These are phyloP conservation scores for Tylopilus orsonianus DNA, from an alignment of 1,284 basidiomycete genomes.

Conservation along the genomic window DNA sequence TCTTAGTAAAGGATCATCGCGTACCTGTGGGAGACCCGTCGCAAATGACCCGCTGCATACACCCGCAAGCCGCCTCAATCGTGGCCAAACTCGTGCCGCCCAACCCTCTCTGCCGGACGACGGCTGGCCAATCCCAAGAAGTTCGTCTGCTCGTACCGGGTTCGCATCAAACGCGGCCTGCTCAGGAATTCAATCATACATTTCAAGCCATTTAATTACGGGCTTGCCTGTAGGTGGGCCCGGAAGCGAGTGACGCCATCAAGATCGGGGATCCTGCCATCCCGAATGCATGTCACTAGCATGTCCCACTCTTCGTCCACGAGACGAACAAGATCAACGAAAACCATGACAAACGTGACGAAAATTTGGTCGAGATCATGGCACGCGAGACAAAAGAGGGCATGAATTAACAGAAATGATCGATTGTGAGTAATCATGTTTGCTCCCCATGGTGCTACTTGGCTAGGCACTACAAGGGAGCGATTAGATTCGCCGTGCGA, in stretches of 20 bases:
- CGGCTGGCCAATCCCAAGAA: constrained; percentile 15
- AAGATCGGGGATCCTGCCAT: constrained; percentile 8
- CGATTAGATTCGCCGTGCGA: background rate
- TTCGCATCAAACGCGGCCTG: constrained; percentile 6
- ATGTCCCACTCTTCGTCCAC: constrained; percentile 6
- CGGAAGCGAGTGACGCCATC: constrained; percentile 4
- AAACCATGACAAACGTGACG: constrained; percentile 11
- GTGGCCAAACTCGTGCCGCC: constrained; percentile 15
- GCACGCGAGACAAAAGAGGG: constrained; percentile 15
- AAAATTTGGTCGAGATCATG: constrained; percentile 11
- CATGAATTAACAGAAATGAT: constrained; percentile 18
- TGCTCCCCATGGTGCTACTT: constrained; percentile 16
- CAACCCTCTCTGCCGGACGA: constrained; percentile 13
- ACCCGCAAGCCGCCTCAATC: constrained; percentile 9
- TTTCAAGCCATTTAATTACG: background rate
- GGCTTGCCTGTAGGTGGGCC: constrained; percentile 6
- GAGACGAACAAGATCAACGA: constrained; percentile 9
- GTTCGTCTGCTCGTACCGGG: constrained; percentile 12
- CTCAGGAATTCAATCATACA: background rate
- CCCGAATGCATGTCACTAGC: constrained; percentile 3
- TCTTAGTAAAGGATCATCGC: background rate
- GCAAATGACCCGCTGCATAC: constrained; percentile 19
- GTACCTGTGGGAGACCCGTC: constrained; percentile 11
- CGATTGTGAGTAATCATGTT: constrained; percentile 12
- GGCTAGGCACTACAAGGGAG: constrained; percentile 5